Base-by-base conservation (phyloP, 345 rosid species). In the Populus pruinosa region DNA sequence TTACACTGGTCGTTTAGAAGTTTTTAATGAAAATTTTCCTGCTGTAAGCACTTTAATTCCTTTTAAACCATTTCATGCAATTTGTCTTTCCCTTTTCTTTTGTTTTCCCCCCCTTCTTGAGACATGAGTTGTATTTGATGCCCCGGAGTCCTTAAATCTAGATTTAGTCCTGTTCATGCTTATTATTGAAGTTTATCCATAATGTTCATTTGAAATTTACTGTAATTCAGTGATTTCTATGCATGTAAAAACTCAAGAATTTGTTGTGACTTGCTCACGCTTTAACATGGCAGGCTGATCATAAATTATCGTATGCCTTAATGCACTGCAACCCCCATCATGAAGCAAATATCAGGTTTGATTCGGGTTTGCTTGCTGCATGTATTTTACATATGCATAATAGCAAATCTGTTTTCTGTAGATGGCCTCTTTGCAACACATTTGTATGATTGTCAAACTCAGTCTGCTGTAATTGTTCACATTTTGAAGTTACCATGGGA, bases 1-100 rank as follows among this genome's bases (percentile, higher is more conserved):
- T 86, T 96, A 96, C 74, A 96, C 98, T 25, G 98, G 98, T 61
- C 93, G 98, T 75, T 89, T 96, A 88, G 99, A 96, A 86, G 99
- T 96, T 77, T 92, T 89, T 84, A 96, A 96, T 84, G 99, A 96
- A 86, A 96, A 96, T 79, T 96, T 93, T 83, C 90, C 86, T 49
- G 94, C 95, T 71, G 99, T 96, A 84, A 92, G 99, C 77, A 14
- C 55, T 72, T 49, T 56, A 53, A 66, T 63, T 59, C 76, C 21
- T 70, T 20, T 63, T 74, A 18, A 63, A 33, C 69, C 65, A 14
- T 67, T 56, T 8, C 63, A 56, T 68, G 6, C 43, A 44, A 49
- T 31, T 77, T 70, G 38, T 38, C 67, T 33, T 31, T 44, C 17
- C 33, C 4, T 35, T 33, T 5, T 1, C 31, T 23, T 1, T 11